A percentile compares a stretch with the other conserved stretches of the same genome.
These are phyloP conservation scores for Mycena rosella DNA, from an alignment of 768 basidiomycete species.

Conservation along the genomic window DNA sequence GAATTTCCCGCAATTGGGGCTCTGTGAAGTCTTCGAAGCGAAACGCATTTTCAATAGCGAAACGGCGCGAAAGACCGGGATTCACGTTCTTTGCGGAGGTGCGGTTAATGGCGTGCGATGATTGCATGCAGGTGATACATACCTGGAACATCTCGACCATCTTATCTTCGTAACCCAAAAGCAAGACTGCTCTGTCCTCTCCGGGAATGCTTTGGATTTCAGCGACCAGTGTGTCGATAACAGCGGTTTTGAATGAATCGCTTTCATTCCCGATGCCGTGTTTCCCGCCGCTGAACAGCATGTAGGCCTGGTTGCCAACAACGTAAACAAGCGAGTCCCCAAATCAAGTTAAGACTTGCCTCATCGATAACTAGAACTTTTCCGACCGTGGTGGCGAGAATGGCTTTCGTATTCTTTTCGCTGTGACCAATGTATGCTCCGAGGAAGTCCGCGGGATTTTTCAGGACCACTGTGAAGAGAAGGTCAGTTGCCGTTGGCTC, in stretches of 20 bases:
- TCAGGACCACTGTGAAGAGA: conserved; percentile 62
- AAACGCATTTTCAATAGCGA: conserved; percentile 77
- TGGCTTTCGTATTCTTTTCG: conserved; percentile 76
- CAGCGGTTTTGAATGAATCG: conserved; percentile 73
- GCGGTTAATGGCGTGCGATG: background rate
- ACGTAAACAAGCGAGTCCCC: background rate
- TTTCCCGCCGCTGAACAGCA: conserved; percentile 63
- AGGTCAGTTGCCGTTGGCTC: background rate
- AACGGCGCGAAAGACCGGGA: conserved; percentile 73
- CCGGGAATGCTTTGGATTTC: conserved; percentile 78
- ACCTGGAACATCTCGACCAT: conserved; percentile 83
- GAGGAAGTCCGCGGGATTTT: conserved; percentile 78
- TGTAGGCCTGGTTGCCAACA: conserved; percentile 64
- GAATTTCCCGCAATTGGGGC: conserved; percentile 61
- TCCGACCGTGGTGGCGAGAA: conserved; percentile 67
- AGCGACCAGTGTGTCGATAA: conserved; percentile 81
- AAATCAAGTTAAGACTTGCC: conserved; percentile 46
- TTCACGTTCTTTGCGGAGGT: conserved; percentile 69
- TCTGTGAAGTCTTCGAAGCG: conserved; percentile 73
- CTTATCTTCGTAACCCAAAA: conserved; percentile 73
- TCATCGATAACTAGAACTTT: conserved; percentile 82
- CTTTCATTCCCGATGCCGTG: conserved; percentile 40
- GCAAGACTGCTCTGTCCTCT: conserved; percentile 75
- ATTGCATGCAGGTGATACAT: background rate
- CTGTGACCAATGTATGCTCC: conserved; percentile 66